Conservation (phyloP, 2,329 filamentous ascomycete genomes). For the Phymatotrichopsis omnivora region DNA sequence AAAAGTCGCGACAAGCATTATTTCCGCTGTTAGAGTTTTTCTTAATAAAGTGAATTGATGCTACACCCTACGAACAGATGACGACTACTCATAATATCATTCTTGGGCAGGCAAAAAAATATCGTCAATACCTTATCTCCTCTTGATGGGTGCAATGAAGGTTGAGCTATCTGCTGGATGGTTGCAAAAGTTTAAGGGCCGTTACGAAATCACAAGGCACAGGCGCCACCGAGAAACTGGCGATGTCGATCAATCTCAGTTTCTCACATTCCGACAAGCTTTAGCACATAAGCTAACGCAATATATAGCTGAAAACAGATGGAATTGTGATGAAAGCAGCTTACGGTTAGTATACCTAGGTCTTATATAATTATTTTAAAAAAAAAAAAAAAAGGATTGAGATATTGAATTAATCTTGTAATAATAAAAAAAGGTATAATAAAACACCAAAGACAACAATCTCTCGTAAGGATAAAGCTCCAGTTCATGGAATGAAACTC, state of each 20-base stretch:
- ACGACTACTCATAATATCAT: background rate
- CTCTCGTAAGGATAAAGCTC: conserved; percentile 10
- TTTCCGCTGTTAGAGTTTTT: background rate
- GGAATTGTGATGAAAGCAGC: conserved; percentile 19
- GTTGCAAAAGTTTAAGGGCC: conserved; percentile 23
- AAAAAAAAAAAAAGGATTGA: too few relatives aligned
- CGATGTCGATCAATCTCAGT: conserved; percentile 14
- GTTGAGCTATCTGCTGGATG: conserved; percentile 20
- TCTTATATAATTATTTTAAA: too few relatives aligned
- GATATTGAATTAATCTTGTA: too few relatives aligned
- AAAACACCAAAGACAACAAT: too few relatives aligned
- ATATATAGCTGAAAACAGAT: conserved; percentile 17
- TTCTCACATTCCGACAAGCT: conserved; percentile 13
- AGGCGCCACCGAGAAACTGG: conserved; percentile 17
- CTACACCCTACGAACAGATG: background rate
- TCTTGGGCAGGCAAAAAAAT: conserved; percentile 11
- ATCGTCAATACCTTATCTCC: conserved; percentile 18
- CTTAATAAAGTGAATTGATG: background rate
- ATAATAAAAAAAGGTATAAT: too few relatives aligned
- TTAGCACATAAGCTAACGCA: conserved; percentile 14
- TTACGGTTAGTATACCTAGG: too few relatives aligned
- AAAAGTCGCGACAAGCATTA: background rate
- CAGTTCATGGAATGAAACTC: conserved; percentile 2
- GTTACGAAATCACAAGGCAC: conserved; percentile 21
- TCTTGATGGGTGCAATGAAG: conserved; percentile 17